These are phyloP conservation scores for Purshia tridentata DNA, from an alignment of 306 rosid genomes.

Conservation along the genomic window DNA sequence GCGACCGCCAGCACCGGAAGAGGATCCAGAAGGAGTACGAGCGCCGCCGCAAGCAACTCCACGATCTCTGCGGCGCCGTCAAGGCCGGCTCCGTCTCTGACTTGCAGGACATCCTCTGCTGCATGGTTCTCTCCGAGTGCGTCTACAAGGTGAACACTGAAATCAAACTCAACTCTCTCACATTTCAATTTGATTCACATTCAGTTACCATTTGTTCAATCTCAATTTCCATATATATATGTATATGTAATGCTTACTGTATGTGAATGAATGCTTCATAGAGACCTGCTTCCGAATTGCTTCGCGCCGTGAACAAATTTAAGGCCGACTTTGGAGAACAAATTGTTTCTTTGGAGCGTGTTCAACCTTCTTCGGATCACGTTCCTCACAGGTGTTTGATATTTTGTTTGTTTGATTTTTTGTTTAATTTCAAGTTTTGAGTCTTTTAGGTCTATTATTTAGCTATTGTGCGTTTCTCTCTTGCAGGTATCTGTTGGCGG, in stretches of 20 bases:
- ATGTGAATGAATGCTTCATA: slow-evolving; percentile 10
- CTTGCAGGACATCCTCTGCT: slow-evolving; percentile 83
- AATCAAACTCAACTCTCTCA: neutral
- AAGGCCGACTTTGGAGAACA: slow-evolving; percentile 93
- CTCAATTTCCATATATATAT: no score
- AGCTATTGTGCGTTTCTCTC: slow-evolving; percentile 18
- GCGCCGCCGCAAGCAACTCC: slow-evolving; percentile 64
- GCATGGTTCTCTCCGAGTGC: slow-evolving; percentile 95
- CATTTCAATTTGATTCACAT: no score
- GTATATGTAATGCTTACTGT: neutral
- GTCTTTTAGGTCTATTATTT: neutral
- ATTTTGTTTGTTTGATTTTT: neutral
- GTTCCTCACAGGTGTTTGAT: slow-evolving; percentile 79
- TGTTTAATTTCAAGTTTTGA: slow-evolving; percentile 13
- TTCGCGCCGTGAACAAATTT: slow-evolving; percentile 90
- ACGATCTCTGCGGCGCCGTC: slow-evolving; percentile 63
- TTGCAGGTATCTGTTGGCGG: slow-evolving; percentile 87
- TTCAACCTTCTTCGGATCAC: slow-evolving; percentile 96
- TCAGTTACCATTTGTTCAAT: no score
- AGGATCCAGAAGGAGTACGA: slow-evolving; percentile 72
- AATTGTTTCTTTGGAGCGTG: slow-evolving; percentile 87
- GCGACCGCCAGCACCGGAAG: slow-evolving; percentile 61
- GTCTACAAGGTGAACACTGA: slow-evolving; percentile 71
- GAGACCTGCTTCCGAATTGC: slow-evolving; percentile 81
- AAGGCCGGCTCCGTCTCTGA: slow-evolving; percentile 77